phyloP scores from a whole-genome alignment of 345 rosid species.

The Syzygium oleosum region DNA sequence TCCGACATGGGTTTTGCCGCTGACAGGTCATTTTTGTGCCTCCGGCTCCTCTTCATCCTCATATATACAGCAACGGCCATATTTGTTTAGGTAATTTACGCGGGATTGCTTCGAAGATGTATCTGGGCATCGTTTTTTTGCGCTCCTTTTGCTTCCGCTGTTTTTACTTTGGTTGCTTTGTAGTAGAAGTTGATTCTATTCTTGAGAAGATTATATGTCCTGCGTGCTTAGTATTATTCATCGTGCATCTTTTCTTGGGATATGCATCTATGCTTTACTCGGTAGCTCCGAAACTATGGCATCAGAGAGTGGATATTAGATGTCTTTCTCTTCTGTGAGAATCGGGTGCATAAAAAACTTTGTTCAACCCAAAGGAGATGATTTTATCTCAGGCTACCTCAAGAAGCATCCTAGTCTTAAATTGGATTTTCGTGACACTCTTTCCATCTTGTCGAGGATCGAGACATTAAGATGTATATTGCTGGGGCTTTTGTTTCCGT shows the following conservation, averaged over 20 bases:
- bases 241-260: not conserved
- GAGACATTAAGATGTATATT: not conserved
- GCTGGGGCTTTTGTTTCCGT: not conserved
- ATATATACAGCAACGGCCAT: slow-evolving; percentile 96
- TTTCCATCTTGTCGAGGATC: not conserved
- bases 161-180: not conserved
- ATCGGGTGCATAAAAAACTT: not conserved
- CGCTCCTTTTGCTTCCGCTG: not conserved
- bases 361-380: not conserved
- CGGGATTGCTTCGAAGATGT: not conserved
- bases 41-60: slow-evolving; percentile 95
- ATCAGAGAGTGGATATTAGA: not conserved
- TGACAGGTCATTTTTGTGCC: slow-evolving; percentile 75
- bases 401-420: not conserved
- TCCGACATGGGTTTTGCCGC: not conserved
- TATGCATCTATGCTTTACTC: not conserved
- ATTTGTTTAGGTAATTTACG: slow-evolving; percentile 74
- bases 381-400: not conserved
- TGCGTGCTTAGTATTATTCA: not conserved
- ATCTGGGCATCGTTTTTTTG: not conserved
- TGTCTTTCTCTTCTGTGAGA: not conserved
- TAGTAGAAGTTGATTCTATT: not conserved
- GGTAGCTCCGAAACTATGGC: not conserved
- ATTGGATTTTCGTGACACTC: not conserved
- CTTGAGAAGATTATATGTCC: not conserved